Percentiles rank a stretch among this genome's conserved stretches.
Evolutionary conservation across 495 filamentous ascomycete species (phyloP).

Genomic region (Hyaloscypha bicolor): DNA sequence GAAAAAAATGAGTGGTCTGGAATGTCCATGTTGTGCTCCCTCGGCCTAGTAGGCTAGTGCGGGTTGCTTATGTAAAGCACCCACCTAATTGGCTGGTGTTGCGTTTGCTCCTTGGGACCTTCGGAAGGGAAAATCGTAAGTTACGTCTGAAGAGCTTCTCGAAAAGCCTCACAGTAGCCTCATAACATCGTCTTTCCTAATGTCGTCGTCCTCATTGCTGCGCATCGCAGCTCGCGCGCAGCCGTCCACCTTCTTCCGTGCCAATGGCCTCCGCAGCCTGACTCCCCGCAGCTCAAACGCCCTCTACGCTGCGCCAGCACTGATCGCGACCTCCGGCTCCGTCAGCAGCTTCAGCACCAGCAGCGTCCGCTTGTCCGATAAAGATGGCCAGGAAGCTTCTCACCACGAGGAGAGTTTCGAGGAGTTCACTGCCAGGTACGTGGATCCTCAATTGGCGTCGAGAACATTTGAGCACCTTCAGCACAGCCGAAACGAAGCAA

Average conservation of each 20-base stretch:
- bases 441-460: slow-evolving; percentile 20
- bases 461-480: slow-evolving; percentile 27
- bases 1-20: no score
- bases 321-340: slow-evolving; percentile 54
- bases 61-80: not conserved
- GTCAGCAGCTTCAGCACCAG: slow-evolving; percentile 71
- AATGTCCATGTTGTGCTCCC: no score
- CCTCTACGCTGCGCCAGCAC: slow-evolving; percentile 44
- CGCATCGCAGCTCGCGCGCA: slow-evolving; percentile 70
- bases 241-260: slow-evolving; percentile 62
- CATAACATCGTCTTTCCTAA: slow-evolving; percentile 39
- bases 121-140: slow-evolving; percentile 2
- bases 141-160: not conserved
- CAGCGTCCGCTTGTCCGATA: slow-evolving; percentile 53
- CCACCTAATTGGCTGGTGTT: not conserved
- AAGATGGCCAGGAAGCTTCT: slow-evolving; percentile 26
- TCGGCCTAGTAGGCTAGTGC: no score
- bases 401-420: slow-evolving; percentile 96
- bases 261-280: slow-evolving; percentile 56
- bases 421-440: slow-evolving; percentile 98
- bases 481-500: slow-evolving; percentile 19
- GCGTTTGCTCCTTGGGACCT: not conserved
- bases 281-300: slow-evolving; percentile 32
- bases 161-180: slow-evolving; percentile 30
- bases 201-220: slow-evolving; percentile 71